Conservation (phyloP, 208 protist genomes). For the Trypanosoma melophagium region DNA sequence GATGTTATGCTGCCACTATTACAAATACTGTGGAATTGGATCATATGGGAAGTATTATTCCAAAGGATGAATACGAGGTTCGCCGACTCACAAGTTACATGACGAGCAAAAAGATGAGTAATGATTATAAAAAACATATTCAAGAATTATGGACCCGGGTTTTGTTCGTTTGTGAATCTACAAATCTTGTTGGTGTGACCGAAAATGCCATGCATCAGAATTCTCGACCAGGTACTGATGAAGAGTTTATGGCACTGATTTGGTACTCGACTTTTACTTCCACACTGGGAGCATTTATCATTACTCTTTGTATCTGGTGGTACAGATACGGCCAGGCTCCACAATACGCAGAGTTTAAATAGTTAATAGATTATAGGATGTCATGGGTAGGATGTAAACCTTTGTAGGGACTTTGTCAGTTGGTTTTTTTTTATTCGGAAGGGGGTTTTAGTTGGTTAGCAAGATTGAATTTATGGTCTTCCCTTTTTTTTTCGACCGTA, state of each 20-base stretch:
- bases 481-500: not conserved
- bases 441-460: no score
- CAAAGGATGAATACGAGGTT: slow-evolving; percentile 91
- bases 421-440: slow-evolving; percentile 15
- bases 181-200: slow-evolving; percentile 72
- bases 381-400: not conserved
- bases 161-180: slow-evolving; percentile 83
- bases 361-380: slow-evolving; percentile 23
- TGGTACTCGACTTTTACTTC: slow-evolving; percentile 75
- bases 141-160: slow-evolving; percentile 84
- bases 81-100: slow-evolving; percentile 87
- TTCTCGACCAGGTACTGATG: slow-evolving; percentile 82
- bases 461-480: not conserved
- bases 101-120: slow-evolving; percentile 90
- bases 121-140: slow-evolving; percentile 90
- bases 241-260: slow-evolving; percentile 89
- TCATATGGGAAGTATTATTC: slow-evolving; percentile 90
- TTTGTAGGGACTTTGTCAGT: slow-evolving; percentile 4
- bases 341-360: slow-evolving; percentile 83
- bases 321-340: slow-evolving; percentile 87
- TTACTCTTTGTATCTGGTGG: slow-evolving; percentile 74
- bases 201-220: slow-evolving; percentile 80
- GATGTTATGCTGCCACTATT: slow-evolving; percentile 82
- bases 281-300: slow-evolving; percentile 68
- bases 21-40: slow-evolving; percentile 88